phyloP scores from a whole-genome alignment of 208 protist genomes.

The Kentomonas sorsogonicus region DNA sequence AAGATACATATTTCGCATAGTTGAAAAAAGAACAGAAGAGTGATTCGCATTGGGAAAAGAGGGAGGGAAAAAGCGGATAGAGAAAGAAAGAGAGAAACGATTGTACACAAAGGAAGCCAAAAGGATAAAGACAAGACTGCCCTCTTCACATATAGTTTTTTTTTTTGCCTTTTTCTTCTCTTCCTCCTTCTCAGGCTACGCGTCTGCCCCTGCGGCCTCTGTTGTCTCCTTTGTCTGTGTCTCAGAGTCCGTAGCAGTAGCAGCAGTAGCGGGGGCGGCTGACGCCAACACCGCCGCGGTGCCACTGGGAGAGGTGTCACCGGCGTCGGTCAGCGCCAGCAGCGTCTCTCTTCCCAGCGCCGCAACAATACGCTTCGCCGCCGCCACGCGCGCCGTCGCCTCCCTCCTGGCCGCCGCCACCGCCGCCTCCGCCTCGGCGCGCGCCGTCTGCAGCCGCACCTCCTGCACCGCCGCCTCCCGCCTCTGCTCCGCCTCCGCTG shows the following conservation, averaged over 20 bases:
- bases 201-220: too few species aligned
- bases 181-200: too few species aligned
- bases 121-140: slow-evolving; percentile 1
- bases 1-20: slow-evolving; percentile 8
- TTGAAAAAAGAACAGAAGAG: too few species aligned
- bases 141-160: background rate
- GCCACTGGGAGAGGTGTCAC: too few species aligned
- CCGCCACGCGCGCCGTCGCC: slow-evolving; percentile 84
- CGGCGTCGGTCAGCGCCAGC: too few species aligned
- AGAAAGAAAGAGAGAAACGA: slow-evolving; percentile 14
- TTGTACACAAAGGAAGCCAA: background rate
- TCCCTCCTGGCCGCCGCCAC: slow-evolving; percentile 65
- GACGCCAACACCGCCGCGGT: too few species aligned
- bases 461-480: slow-evolving; percentile 73
- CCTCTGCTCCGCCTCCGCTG: slow-evolving; percentile 79
- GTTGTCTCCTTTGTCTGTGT: too few species aligned
- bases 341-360: slow-evolving; percentile 91
- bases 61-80: too few species aligned
- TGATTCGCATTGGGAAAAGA: too few species aligned
- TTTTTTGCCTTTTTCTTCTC: slow-evolving; percentile 8
- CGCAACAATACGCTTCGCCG: slow-evolving; percentile 82
- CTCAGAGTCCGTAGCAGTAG: too few species aligned
- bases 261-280: too few species aligned
- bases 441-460: slow-evolving; percentile 83
- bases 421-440: slow-evolving; percentile 79